Percentiles rank a stretch among this genome's conserved stretches.
phyloP scores from a whole-genome alignment of 768 basidiomycete species.

The Mycena kentingensis region DNA sequence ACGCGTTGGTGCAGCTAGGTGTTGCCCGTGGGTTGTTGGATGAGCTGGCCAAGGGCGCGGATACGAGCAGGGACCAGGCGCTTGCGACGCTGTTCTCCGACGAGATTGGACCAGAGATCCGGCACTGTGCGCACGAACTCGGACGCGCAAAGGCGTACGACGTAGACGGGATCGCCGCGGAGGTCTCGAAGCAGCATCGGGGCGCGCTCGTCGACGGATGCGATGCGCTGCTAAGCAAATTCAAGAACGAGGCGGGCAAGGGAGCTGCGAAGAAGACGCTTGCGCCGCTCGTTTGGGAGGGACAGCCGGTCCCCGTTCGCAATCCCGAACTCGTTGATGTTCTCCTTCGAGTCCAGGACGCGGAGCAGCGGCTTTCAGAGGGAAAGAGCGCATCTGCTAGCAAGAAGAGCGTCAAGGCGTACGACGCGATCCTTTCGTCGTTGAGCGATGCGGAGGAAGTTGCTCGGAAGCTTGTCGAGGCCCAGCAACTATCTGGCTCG shows the following conservation, averaged over 20 bases:
- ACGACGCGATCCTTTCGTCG: conserved; percentile 81
- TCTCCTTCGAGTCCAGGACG: conserved; percentile 79
- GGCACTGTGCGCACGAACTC: conserved; percentile 89
- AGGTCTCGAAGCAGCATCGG: conserved; percentile 58
- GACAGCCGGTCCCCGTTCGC: conserved; percentile 77
- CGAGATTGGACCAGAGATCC: conserved; percentile 86
- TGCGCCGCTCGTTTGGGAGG: conserved; percentile 73
- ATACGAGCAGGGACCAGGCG: conserved; percentile 84
- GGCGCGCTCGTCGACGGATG: conserved; percentile 66
- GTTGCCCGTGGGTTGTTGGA: conserved; percentile 77
- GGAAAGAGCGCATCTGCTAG: conserved; percentile 46
- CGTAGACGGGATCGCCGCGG: conserved; percentile 70
- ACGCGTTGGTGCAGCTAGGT: conserved; percentile 72
- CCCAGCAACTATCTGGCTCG: conserved; percentile 63
- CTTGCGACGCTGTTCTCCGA: conserved; percentile 83
- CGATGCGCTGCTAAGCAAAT: conserved; percentile 52
- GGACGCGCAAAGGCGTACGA: conserved; percentile 81
- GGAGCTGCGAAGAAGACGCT: conserved; percentile 52
- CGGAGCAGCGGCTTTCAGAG: conserved; percentile 58
- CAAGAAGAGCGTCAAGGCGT: conserved; percentile 81
- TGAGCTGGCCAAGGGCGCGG: conserved; percentile 60
- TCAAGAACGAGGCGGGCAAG: conserved; percentile 47
- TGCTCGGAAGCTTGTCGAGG: conserved; percentile 75
- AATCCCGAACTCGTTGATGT: conserved; percentile 92
- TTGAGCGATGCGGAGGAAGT: conserved; percentile 90